These are phyloP conservation scores for Penicillium frequentans DNA, from an alignment of 2,329 filamentous ascomycete genomes.

Conservation along the genomic window DNA sequence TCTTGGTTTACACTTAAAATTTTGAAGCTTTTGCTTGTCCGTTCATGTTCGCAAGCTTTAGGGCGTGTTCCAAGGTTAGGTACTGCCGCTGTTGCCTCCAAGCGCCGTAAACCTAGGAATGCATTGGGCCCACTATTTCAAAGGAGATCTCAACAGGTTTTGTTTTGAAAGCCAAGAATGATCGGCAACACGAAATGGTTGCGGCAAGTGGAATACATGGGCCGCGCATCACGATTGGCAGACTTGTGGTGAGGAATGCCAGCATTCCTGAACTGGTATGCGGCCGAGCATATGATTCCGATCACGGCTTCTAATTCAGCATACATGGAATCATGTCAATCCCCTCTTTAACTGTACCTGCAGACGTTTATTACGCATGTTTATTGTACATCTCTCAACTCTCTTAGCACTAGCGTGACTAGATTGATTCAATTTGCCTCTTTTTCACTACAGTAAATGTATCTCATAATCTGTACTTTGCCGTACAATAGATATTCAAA, in stretches of 20 bases:
- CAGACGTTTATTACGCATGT: not conserved
- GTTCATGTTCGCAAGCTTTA: too few relatives aligned
- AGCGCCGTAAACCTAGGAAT: too few relatives aligned
- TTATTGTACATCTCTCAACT: not conserved
- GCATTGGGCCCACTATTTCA: too few relatives aligned
- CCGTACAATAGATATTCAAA: too few relatives aligned
- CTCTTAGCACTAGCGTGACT: not conserved
- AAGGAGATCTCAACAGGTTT: not conserved
- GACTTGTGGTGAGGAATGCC: slow-evolving; percentile 10
- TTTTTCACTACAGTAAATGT: too few relatives aligned
- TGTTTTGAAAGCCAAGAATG: not conserved
- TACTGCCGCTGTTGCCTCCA: too few relatives aligned
- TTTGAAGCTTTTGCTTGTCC: too few relatives aligned
- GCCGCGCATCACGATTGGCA: not conserved
- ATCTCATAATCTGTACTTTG: too few relatives aligned
- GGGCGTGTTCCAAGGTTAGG: too few relatives aligned
- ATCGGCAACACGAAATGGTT: slow-evolving; percentile 5
- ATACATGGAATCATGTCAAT: not conserved
- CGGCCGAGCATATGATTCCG: not conserved
- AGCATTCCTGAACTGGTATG: slow-evolving; percentile 13
- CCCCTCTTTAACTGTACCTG: not conserved
- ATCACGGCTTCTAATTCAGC: not conserved
- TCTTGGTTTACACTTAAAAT: too few relatives aligned
- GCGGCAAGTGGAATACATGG: not conserved
- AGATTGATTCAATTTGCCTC: not conserved